A percentile compares a stretch with the other conserved stretches of the same genome.
phyloP scores from a whole-genome alignment of 2,329 filamentous ascomycete species.

The Colletotrichum cordylinicola region DNA sequence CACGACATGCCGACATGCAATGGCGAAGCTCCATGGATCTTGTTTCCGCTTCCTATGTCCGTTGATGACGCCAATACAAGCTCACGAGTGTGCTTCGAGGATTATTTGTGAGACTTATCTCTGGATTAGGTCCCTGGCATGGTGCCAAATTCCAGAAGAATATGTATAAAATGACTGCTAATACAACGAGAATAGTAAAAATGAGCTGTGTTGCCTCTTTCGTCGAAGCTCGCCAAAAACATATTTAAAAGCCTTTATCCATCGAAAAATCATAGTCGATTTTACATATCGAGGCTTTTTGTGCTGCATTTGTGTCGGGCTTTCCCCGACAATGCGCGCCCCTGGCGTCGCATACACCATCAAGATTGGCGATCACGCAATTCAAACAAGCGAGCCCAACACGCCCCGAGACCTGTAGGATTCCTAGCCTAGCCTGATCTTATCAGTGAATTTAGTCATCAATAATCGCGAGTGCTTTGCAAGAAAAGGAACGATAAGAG shows the following conservation, averaged over 20 bases:
- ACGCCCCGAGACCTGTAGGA: background rate
- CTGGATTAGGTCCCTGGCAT: background rate
- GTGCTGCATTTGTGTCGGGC: background rate
- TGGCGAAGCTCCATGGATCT: background rate
- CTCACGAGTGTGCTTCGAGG: background rate
- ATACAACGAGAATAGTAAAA: background rate
- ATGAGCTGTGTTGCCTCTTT: background rate
- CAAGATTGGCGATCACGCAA: background rate
- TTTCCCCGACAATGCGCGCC: background rate
- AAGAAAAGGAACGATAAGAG: background rate
- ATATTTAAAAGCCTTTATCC: background rate
- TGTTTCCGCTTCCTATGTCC: background rate
- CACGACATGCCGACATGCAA: conserved; percentile 11
- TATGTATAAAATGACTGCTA: too few relatives aligned
- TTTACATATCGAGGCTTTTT: background rate
- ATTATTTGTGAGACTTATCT: background rate
- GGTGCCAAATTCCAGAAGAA: too few relatives aligned
- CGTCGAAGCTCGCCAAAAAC: background rate
- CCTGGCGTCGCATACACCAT: background rate
- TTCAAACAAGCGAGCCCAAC: background rate
- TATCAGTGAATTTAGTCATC: background rate
- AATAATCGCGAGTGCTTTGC: background rate
- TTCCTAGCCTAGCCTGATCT: background rate
- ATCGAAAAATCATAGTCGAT: background rate
- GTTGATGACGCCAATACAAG: background rate